Evolutionary conservation across 331 rosid species (phyloP).

Genomic region (Rhamnella rubrinervis): DNA sequence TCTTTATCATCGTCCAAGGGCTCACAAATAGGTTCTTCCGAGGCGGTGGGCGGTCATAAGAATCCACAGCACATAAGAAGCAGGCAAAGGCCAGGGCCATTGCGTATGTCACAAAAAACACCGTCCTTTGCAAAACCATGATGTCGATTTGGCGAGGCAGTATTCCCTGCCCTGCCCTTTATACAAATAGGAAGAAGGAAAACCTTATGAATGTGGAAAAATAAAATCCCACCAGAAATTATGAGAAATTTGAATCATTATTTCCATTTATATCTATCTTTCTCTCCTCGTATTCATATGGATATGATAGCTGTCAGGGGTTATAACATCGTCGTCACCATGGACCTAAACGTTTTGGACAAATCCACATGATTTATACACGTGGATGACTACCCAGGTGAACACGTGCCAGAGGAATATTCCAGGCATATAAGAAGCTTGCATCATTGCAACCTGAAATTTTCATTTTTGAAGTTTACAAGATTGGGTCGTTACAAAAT

Average conservation of each 20-base stretch:
- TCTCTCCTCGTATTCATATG: background rate
- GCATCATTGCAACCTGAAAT: background rate
- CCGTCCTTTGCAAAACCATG: slow-evolving; percentile 16
- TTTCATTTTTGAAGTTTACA: too few species aligned
- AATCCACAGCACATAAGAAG: slow-evolving; percentile 20
- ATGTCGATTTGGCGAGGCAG: background rate
- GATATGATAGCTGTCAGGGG: background rate
- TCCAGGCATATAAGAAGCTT: background rate
- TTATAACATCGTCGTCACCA: background rate
- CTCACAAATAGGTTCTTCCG: slow-evolving; percentile 15
- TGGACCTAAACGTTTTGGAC: background rate
- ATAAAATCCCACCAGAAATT: background rate
- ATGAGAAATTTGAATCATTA: too few species aligned
- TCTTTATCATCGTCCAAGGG: slow-evolving; percentile 4
- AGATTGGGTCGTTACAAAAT: background rate
- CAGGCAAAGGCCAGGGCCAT: slow-evolving; percentile 9
- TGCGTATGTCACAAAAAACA: slow-evolving; percentile 6
- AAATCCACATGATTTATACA: background rate
- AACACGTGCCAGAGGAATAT: slow-evolving; percentile 12
- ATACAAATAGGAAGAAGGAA: too few species aligned
- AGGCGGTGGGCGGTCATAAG: slow-evolving; percentile 41
- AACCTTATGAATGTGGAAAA: background rate
- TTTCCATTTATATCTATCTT: background rate
- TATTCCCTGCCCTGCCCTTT: too few species aligned
- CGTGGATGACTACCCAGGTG: background rate